phyloP scores from a whole-genome alignment of 805 yeast genomes.

The Lipomyces japonicus region DNA sequence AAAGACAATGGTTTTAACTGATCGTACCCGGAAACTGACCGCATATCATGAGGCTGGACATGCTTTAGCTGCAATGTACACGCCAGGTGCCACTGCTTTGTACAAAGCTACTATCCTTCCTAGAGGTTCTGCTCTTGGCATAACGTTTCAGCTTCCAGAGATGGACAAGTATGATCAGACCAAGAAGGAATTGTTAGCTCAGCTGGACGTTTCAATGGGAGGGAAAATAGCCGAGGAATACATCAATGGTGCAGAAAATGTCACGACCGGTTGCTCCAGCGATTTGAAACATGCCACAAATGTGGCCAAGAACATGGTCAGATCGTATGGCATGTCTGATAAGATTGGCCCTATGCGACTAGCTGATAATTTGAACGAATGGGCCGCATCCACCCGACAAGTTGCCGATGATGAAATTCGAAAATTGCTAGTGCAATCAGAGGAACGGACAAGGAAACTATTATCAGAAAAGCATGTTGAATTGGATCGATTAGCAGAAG shows the following conservation, averaged over 20 bases:
- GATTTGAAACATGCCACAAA: slow-evolving; percentile 86
- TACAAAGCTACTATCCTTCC: slow-evolving; percentile 97
- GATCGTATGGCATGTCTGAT: slow-evolving; percentile 94
- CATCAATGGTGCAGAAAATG: slow-evolving; percentile 84
- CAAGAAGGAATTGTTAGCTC: slow-evolving; percentile 80
- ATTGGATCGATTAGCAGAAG: slow-evolving; percentile 84
- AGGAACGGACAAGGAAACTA: slow-evolving; percentile 69
- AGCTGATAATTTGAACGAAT: slow-evolving; percentile 87
- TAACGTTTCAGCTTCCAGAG: slow-evolving; percentile 96
- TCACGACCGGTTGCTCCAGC: slow-evolving; percentile 91
- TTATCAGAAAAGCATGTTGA: slow-evolving; percentile 62
- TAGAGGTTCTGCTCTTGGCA: slow-evolving; percentile 93
- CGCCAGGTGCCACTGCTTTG: slow-evolving; percentile 89
- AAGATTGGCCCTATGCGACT: slow-evolving; percentile 87
- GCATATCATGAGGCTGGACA: slow-evolving; percentile 99
- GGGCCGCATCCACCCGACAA: slow-evolving; percentile 87
- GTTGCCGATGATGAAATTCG: slow-evolving; percentile 92
- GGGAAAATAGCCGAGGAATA: slow-evolving; percentile 97
- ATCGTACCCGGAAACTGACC: slow-evolving; percentile 86
- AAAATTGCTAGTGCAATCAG: slow-evolving; percentile 66
- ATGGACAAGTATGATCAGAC: slow-evolving; percentile 97
- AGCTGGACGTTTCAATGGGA: slow-evolving; percentile 97
- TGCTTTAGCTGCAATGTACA: slow-evolving; percentile 94
- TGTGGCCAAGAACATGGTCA: slow-evolving; percentile 95
- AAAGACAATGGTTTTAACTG: slow-evolving; percentile 95